phyloP scores from a whole-genome alignment of 371 early-diverging fungal genomes.

The Zopfochytrium polystomum region DNA sequence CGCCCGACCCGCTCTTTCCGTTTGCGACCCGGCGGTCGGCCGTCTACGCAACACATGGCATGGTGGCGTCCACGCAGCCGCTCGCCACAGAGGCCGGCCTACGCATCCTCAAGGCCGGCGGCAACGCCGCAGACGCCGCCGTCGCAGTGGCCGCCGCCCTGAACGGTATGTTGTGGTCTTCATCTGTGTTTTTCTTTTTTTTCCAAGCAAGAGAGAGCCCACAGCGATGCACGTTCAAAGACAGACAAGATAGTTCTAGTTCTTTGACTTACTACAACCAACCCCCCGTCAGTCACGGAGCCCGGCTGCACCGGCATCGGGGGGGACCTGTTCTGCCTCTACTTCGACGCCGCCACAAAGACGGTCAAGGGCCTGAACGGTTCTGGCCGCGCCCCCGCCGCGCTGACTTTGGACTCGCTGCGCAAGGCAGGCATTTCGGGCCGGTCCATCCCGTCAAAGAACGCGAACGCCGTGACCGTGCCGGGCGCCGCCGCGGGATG shows the following conservation, averaged over 20 bases:
- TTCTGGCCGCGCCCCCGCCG: slow-evolving; percentile 71
- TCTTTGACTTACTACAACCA: too few species aligned
- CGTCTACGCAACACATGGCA: too few species aligned
- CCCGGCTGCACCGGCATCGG: slow-evolving; percentile 88
- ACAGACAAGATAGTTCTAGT: too few species aligned
- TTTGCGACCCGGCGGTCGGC: too few species aligned
- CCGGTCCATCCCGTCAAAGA: too few species aligned
- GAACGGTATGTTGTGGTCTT: too few species aligned
- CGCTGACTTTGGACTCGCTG: slow-evolving; percentile 53
- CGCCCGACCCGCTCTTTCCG: too few species aligned
- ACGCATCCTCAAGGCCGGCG: slow-evolving; percentile 74
- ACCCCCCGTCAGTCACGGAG: slow-evolving; percentile 49
- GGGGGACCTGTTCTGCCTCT: slow-evolving; percentile 87
- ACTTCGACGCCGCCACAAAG: slow-evolving; percentile 63
- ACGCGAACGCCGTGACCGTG: slow-evolving; percentile 35
- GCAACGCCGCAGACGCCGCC: slow-evolving; percentile 92
- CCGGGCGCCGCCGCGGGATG: slow-evolving; percentile 55
- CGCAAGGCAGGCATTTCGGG: slow-evolving; percentile 29
- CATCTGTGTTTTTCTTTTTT: too few species aligned
- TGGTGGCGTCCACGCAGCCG: slow-evolving; percentile 76
- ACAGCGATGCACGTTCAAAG: too few species aligned
- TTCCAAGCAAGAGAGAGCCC: too few species aligned
- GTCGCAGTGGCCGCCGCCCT: slow-evolving; percentile 67
- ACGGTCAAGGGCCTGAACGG: slow-evolving; percentile 66
- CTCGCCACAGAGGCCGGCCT: slow-evolving; percentile 77